Base-by-base conservation (phyloP, 495 filamentous ascomycete species). In the Lineolata rhizophorae region DNA sequence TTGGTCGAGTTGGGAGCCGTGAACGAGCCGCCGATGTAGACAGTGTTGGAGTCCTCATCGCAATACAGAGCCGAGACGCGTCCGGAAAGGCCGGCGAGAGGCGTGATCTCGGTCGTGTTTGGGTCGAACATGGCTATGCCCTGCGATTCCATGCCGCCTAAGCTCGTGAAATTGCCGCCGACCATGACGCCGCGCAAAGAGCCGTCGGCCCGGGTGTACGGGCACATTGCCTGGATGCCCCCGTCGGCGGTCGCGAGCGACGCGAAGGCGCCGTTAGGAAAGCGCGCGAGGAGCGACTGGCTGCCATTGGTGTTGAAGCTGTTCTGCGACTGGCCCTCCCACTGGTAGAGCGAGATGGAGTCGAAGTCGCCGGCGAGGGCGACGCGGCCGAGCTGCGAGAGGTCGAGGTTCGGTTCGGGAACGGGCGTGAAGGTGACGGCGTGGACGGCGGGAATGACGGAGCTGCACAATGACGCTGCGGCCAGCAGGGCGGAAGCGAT, bases 141-240 rank as follows among this genome's bases (percentile, higher is more conserved):
- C 29, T 69, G 65, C 9, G 83, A 73, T 49, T 80, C 57, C 27
- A 72, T 58, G 29, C 68, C 70, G 20, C 72, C 77, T 22, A 97
- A 52, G 44, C 77, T 91, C n/a, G 85, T 94, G 50, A 99, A 99
- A 55, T 93, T 95, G 10, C 87, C 87, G 16, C 74, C 87, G 3
- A 94, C 64, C 15, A 94, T 69, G 18, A 93, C 67, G 9, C 79
- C 80, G 12, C 65, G 60, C 21, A 73, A 55, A 3, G 54, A 65
- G 30, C 77, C 78, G 50, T 78, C 60, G 25, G 62, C 61, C 49
- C 65, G 54, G 12, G 69, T 59, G 46, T 85, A 84, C 13, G 74
- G 56, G 55, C 90, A 95, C 76, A 95, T 83, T 20, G 76, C 61
- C 42, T 66, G 62, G 41, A 97, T 93, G 16, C 71, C 63, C 20